phyloP scores from a whole-genome alignment of 257 asterid genomes.

The Fraxinus pennsylvanica region DNA sequence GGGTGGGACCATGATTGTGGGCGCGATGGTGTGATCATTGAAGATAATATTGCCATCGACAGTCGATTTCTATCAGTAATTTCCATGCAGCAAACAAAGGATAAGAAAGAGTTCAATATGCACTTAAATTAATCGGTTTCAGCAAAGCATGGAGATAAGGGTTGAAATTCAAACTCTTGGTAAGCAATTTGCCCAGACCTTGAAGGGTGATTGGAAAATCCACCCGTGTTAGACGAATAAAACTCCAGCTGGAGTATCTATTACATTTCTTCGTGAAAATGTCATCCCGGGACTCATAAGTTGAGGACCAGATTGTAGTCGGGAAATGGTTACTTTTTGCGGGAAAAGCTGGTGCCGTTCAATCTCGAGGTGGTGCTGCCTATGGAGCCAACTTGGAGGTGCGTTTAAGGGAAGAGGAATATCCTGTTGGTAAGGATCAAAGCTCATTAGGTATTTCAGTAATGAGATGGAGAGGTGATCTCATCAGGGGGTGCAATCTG shows the following conservation, averaged over 20 bases:
- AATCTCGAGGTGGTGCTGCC: too few species aligned
- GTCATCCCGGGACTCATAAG: too few species aligned
- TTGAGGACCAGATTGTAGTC: too few species aligned
- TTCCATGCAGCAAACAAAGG: slow-evolving; percentile 38
- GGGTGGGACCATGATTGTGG: slow-evolving; percentile 52
- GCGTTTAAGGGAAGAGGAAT: slow-evolving; percentile 26
- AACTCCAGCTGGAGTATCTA: too few species aligned
- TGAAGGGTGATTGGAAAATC: slow-evolving; percentile 33
- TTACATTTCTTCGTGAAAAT: too few species aligned
- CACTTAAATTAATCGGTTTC: slow-evolving; percentile 38
- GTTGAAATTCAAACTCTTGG: slow-evolving; percentile 36
- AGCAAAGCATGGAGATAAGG: slow-evolving; percentile 34
- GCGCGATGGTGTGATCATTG: slow-evolving; percentile 38
- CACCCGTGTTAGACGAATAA: slow-evolving; percentile 5
- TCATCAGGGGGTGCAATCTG: slow-evolving; percentile 27
- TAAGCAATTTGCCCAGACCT: slow-evolving; percentile 29
- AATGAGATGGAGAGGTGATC: slow-evolving; percentile 39
- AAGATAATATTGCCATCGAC: slow-evolving; percentile 31
- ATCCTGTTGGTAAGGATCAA: slow-evolving; percentile 31
- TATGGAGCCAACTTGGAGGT: slow-evolving; percentile 31
- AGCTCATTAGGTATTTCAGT: slow-evolving; percentile 37
- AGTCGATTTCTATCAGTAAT: slow-evolving; percentile 34
- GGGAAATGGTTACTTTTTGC: too few species aligned
- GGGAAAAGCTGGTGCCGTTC: too few species aligned
- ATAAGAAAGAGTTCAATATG: slow-evolving; percentile 35